Percentiles rank a stretch among this genome's conserved stretches.
phyloP scores from a whole-genome alignment of 345 rosid species.

The Clausena lansium region DNA sequence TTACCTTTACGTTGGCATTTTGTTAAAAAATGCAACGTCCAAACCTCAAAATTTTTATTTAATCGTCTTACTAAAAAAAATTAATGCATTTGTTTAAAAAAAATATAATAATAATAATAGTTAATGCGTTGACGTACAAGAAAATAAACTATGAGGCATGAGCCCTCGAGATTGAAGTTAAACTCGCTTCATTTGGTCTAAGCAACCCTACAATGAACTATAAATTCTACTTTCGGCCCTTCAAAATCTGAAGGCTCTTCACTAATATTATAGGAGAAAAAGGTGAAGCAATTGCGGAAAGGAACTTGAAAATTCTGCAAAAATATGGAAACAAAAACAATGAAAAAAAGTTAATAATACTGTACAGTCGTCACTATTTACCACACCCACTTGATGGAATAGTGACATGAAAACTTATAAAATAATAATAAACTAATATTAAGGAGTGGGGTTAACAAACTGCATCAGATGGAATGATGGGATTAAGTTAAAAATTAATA shows the following conservation, averaged over 20 bases:
- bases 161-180: background rate
- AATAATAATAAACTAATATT: too few species aligned
- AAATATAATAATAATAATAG: too few species aligned
- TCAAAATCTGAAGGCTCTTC: background rate
- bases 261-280: background rate
- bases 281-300: background rate
- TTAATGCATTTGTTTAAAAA: too few species aligned
- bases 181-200: background rate
- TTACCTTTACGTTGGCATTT: too few species aligned
- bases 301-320: background rate
- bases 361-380: too few species aligned
- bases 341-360: background rate
- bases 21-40: too few species aligned
- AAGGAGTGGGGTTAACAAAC: background rate
- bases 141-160: too few species aligned
- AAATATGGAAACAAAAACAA: background rate
- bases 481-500: background rate
- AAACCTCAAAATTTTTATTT: too few species aligned
- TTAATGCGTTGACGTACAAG: too few species aligned
- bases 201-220: background rate
- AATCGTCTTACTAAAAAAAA: too few species aligned
- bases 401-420: background rate
- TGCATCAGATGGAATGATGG: slow-evolving; percentile 5
- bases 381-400: background rate
- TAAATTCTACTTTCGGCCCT: background rate